These are phyloP conservation scores for Agrocybe chaxingu DNA, from an alignment of 768 basidiomycete genomes.

Conservation along the genomic window DNA sequence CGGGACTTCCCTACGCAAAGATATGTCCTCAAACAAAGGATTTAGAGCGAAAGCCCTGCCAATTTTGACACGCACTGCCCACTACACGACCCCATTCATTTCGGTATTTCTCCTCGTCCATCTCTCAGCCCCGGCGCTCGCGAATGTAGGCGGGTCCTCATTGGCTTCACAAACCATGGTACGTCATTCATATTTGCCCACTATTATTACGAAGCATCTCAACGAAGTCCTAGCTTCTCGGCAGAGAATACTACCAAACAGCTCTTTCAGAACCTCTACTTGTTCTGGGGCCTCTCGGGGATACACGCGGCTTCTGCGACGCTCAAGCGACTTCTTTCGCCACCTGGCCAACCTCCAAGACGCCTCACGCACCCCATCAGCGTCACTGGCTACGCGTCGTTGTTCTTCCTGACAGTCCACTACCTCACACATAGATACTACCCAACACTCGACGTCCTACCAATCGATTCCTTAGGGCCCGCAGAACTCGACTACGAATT, in stretches of 20 bases:
- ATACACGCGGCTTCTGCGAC: slow-evolving; percentile 59
- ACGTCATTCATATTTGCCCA: slow-evolving; percentile 16
- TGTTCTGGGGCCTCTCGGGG: slow-evolving; percentile 60
- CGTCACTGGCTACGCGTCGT: slow-evolving; percentile 60
- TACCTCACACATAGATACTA: slow-evolving; percentile 61
- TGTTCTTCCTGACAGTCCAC: slow-evolving; percentile 67
- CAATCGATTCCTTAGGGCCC: slow-evolving; percentile 62
- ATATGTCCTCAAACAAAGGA: neutral
- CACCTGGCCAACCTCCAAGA: slow-evolving; percentile 27
- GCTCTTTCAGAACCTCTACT: slow-evolving; percentile 63
- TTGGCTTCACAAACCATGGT: slow-evolving; percentile 77
- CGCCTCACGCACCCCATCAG: slow-evolving; percentile 44
- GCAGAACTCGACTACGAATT: slow-evolving; percentile 82
- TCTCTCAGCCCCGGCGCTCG: slow-evolving; percentile 68
- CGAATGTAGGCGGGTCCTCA: slow-evolving; percentile 66
- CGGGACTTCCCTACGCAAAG: too few species aligned
- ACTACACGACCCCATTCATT: slow-evolving; percentile 75
- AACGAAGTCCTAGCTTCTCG: slow-evolving; percentile 55
- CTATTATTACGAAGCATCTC: neutral
- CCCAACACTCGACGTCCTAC: slow-evolving; percentile 42
- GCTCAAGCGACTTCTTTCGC: slow-evolving; percentile 54
- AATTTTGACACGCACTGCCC: slow-evolving; percentile 53
- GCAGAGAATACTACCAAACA: slow-evolving; percentile 85
- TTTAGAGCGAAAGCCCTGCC: slow-evolving; percentile 15
- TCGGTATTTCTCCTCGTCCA: slow-evolving; percentile 77